phyloP scores from a whole-genome alignment of 208 protist species.

The Naegleria gruberi region DNA sequence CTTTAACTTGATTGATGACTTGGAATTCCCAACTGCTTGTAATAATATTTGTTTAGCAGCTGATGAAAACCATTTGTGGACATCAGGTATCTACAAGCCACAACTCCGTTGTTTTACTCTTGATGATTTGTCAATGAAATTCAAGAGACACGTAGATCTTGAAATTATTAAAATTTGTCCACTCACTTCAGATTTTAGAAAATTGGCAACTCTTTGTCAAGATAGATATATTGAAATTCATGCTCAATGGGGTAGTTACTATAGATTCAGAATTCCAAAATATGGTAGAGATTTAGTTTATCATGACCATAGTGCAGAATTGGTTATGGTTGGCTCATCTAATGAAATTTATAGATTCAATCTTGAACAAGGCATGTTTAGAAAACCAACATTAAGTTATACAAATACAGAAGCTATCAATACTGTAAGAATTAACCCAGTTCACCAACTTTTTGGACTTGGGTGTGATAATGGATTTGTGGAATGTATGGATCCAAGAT shows the following conservation, averaged over 20 bases:
- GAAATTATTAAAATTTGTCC: conserved; percentile 31
- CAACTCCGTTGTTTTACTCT: not conserved
- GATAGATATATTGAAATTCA: conserved; percentile 69
- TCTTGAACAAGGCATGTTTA: conserved; percentile 56
- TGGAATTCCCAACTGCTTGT: conserved; percentile 3
- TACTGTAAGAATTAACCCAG: conserved; percentile 14
- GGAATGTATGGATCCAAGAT: conserved; percentile 66
- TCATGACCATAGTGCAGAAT: conserved; percentile 56
- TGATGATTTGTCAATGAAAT: conserved; percentile 16
- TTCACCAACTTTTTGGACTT: conserved; percentile 51
- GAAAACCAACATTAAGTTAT: not conserved
- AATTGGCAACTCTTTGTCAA: conserved; percentile 66
- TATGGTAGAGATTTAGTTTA: conserved; percentile 64
- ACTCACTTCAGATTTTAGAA: conserved; percentile 70
- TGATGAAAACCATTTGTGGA: conserved; percentile 6
- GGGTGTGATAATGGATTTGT: conserved; percentile 62
- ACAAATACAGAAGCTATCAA: not conserved
- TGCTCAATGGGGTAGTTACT: conserved; percentile 60
- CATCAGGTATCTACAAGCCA: conserved; percentile 5
- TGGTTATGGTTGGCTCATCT: conserved; percentile 62
- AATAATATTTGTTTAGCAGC: not conserved
- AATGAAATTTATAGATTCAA: conserved; percentile 65
- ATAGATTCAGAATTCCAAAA: conserved; percentile 66
- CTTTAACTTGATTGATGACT: conserved; percentile 4
- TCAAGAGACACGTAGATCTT: not conserved